These are phyloP conservation scores for Neonectria hederae DNA, from an alignment of 2,329 filamentous ascomycete genomes.

Conservation along the genomic window DNA sequence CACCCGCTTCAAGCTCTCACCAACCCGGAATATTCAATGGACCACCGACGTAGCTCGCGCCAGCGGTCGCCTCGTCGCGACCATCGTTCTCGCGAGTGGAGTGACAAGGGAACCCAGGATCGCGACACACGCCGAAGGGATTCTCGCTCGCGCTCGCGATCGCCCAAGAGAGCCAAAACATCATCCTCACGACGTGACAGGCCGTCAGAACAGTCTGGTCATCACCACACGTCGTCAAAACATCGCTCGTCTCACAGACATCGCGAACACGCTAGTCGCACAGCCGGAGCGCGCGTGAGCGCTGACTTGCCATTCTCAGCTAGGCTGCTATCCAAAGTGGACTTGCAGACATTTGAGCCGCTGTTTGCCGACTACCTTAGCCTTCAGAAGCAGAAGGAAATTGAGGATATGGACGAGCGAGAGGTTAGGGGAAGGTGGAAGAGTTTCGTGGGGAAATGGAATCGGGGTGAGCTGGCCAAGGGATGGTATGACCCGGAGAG, in stretches of 20 bases:
- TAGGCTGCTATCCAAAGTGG: constrained; percentile 72
- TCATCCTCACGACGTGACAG: constrained; percentile 30
- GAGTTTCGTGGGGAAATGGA: constrained; percentile 93
- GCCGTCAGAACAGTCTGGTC: constrained; percentile 26
- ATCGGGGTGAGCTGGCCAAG: constrained; percentile 83
- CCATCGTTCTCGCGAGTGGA: constrained; percentile 27
- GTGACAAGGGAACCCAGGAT: constrained; percentile 30
- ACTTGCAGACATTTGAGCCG: constrained; percentile 71
- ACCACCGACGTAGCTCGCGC: constrained; percentile 23
- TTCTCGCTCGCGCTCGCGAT: constrained; percentile 37
- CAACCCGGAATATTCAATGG: constrained; percentile 22
- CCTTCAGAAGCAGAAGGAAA: constrained; percentile 80
- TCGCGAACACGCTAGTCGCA: constrained; percentile 27
- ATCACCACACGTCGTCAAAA: constrained; percentile 30
- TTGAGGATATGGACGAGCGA: constrained; percentile 75
- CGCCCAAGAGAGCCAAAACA: constrained; percentile 29
- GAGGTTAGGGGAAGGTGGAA: constrained; percentile 90
- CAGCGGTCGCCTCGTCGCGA: constrained; percentile 38
- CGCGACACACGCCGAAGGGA: constrained; percentile 24
- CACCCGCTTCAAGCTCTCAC: neutral
- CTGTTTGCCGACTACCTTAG: constrained; percentile 88
- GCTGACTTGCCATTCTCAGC: constrained; percentile 71
- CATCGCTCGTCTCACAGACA: constrained; percentile 40
- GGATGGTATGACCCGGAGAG: constrained; percentile 92
- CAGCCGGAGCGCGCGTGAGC: constrained; percentile 18